A percentile compares a stretch with the other conserved stretches of the same genome.
These are phyloP conservation scores for Dipteronia sinensis DNA, from an alignment of 345 rosid genomes.

Conservation along the genomic window DNA sequence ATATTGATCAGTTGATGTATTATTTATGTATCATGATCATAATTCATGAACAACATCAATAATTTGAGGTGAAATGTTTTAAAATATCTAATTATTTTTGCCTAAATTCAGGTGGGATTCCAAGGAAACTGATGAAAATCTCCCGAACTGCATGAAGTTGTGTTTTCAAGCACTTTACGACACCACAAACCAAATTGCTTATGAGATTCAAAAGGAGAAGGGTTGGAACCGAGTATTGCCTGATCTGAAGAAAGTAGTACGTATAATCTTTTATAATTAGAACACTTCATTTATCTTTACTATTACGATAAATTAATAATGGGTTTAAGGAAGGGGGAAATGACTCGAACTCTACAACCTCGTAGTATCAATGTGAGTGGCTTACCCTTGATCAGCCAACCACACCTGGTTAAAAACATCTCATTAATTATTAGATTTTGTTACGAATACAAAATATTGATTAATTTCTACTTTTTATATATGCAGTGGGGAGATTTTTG, in stretches of 20 bases:
- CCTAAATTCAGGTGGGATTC: constrained; percentile 42
- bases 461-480: no score
- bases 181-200: constrained; percentile 35
- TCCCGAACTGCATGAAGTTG: constrained; percentile 51
- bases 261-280: neutral
- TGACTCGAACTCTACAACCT: no score
- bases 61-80: no score
- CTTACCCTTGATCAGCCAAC: no score
- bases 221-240: constrained; percentile 28
- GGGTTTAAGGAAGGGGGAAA: no score
- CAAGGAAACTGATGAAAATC: constrained; percentile 17
- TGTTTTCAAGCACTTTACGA: constrained; percentile 42
- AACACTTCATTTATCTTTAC: no score
- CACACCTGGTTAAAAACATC: no score
- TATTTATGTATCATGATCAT: no score
- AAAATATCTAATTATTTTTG: neutral
- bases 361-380: no score
- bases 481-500: constrained; percentile 60
- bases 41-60: neutral
- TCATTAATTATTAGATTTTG: neutral
- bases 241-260: constrained; percentile 45
- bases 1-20: neutral
- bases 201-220: constrained; percentile 36
- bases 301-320: no score
- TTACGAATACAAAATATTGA: no score